Evolutionary conservation across 208 protist species (phyloP).

Genomic region (Leishmania braziliensis): DNA sequence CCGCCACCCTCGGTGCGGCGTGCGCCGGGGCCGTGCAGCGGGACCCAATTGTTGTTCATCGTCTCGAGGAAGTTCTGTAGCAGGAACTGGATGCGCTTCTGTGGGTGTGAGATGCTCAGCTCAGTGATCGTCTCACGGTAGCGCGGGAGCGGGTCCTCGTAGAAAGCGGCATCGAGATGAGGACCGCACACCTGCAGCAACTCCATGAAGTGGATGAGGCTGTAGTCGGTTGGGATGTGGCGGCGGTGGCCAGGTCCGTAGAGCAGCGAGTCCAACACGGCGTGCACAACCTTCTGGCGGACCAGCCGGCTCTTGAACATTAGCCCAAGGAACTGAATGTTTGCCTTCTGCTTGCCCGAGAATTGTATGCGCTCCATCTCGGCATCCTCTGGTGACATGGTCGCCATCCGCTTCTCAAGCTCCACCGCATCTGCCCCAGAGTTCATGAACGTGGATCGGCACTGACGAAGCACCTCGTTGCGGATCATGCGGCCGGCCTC

Average conservation of each 20-base stretch:
- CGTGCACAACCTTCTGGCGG: constrained; percentile 53
- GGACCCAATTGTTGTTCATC: constrained; percentile 85
- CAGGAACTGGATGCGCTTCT: constrained; percentile 81
- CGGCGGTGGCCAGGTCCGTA: constrained; percentile 64
- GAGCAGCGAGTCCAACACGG: constrained; percentile 75
- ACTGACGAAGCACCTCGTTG: constrained; percentile 73
- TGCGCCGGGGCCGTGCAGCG: constrained; percentile 50
- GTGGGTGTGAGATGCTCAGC: constrained; percentile 57
- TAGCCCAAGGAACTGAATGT: constrained; percentile 85
- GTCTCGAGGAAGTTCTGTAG: constrained; percentile 75
- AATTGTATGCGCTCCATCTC: constrained; percentile 68
- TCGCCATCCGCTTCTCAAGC: constrained; percentile 50
- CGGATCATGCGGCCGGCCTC: constrained; percentile 70
- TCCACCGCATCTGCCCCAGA: constrained; percentile 37
- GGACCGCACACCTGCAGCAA: constrained; percentile 76
- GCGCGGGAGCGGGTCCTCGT: constrained; percentile 41
- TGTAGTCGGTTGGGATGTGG: constrained; percentile 69
- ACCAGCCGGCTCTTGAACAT: constrained; percentile 72
- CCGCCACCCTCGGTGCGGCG: constrained; percentile 9
- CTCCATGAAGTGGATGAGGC: constrained; percentile 81
- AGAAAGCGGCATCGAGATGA: constrained; percentile 46
- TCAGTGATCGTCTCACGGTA: constrained; percentile 55
- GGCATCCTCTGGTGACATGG: constrained; percentile 61
- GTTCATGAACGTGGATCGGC: constrained; percentile 70
- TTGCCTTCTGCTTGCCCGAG: constrained; percentile 78